These are phyloP conservation scores for Forsythia viridissima DNA, from an alignment of 257 asterid species.

Conservation along the genomic window DNA sequence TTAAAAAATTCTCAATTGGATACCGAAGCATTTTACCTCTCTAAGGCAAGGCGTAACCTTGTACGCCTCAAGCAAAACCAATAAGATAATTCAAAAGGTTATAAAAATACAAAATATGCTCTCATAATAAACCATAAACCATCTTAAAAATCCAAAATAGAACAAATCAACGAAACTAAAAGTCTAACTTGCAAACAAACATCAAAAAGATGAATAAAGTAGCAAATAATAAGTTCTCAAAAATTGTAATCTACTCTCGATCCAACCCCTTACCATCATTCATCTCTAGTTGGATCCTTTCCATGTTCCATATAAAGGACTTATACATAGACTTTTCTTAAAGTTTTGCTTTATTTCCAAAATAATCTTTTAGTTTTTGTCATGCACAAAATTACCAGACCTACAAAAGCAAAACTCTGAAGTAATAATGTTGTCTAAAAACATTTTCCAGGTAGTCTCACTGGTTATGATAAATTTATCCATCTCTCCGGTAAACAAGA, in stretches of 20 bases:
- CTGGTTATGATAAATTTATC: not conserved
- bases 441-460: not conserved
- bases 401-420: not conserved
- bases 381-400: not conserved
- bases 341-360: not conserved
- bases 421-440: not conserved
- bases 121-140: not conserved
- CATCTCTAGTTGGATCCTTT: not conserved
- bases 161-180: not conserved
- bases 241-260: not conserved
- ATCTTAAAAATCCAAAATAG: not conserved
- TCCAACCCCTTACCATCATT: not conserved
- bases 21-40: not conserved
- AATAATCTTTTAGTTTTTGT: not conserved
- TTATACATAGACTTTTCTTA: not conserved
- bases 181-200: not conserved
- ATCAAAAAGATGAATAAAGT: not conserved
- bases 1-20: not conserved
- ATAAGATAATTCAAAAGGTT: not conserved
- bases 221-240: not conserved
- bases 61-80: not conserved
- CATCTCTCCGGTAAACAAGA: not conserved
- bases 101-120: not conserved
- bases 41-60: not conserved
- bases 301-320: not conserved